Evolutionary conservation across 2,329 filamentous ascomycete species (phyloP), one percentile per base, ranked within the genome.

Genomic region (Talaromyces marneffei): DNA sequence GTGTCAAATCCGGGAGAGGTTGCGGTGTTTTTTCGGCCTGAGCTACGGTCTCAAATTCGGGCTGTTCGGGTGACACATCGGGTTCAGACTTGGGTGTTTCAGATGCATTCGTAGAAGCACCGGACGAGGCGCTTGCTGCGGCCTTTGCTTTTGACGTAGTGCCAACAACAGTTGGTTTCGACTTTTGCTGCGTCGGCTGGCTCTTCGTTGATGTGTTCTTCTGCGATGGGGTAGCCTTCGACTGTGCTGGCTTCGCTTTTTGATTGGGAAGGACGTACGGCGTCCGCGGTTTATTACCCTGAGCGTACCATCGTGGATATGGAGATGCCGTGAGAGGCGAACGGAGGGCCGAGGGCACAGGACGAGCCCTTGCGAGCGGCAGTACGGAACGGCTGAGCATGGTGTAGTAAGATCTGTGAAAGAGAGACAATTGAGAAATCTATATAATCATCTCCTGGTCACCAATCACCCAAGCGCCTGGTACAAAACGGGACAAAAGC

Each of bases 1-100:
- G 88, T n/a, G 91, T 94, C 48, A 97, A 82, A 72, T 97, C 92
- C 58, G 93, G 93, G 12, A 97, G 84, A 58, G 90, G 87, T 80
- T 66, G 53, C 66, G 54, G 69, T 62, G 20, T 68, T 67, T 70
- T 64, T 48, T 70, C 64, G 39, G 65, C 64, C 46, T 65, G 65
- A 29, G 58, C 68, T 63, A 66, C 77, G 70, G 63, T 77, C 71
- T 72, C 70, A 53, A 75, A 75, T 65, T 78, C 76, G 16, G 73
- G 67, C 64, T 78, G 75, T 57, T 76, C 71, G 39, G 72, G 63
- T 29, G 73, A 69, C 52, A 62, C 40, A 25, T 62, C 56, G 40
- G 60, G 56, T 40, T 60, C 46, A 37, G 58, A 20, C 2, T 39
- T 37, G 70, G 71, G 9, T 69, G 66, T 61, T 71, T 65, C 55